A percentile compares a stretch with the other conserved stretches of the same genome.
phyloP scores from a whole-genome alignment of 1,139 yeast genomes.

The Yamadazyma sp. region DNA sequence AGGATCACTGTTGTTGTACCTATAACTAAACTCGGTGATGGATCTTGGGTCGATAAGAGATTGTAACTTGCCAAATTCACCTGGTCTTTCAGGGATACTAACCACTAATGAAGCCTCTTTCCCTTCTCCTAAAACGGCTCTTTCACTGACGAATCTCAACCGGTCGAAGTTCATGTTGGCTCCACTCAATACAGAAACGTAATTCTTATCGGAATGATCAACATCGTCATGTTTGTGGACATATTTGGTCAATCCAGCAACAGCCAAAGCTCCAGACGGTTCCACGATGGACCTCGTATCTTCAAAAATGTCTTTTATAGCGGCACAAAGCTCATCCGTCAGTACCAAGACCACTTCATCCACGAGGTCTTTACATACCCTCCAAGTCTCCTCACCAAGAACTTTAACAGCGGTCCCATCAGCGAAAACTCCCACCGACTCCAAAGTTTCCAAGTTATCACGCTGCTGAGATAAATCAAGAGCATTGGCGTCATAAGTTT shows the following conservation, averaged over 20 bases:
- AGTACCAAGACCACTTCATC: conserved; percentile 86
- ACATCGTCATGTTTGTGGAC: conserved; percentile 63
- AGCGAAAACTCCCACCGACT: conserved; percentile 94
- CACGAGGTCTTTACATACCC: conserved; percentile 72
- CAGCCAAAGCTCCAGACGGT: conserved; percentile 95
- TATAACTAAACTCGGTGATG: conserved; percentile 90
- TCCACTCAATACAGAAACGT: conserved; percentile 81
- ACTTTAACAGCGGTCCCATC: conserved; percentile 98
- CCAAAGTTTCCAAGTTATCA: conserved; percentile 55
- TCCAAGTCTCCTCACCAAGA: conserved; percentile 88
- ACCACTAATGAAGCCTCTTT: conserved; percentile 90
- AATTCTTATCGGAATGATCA: conserved; percentile 71
- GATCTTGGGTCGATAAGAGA: conserved; percentile 78
- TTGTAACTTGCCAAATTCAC: conserved; percentile 79
- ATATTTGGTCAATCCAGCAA: conserved; percentile 91
- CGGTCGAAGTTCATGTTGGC: conserved; percentile 99
- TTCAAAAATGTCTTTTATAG: conserved; percentile 92
- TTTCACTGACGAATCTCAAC: conserved; percentile 92
- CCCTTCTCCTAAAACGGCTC: conserved; percentile 97
- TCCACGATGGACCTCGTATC: conserved; percentile 94
- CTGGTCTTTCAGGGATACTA: conserved; percentile 89
- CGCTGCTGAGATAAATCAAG: conserved; percentile 68
- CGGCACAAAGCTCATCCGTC: conserved; percentile 97
- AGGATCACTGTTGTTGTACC: conserved; percentile 53
- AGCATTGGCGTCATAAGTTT: conserved; percentile 93